Conservation (phyloP, 176 grass and related monocot genomes). For the Eremochloa ophiuroides region DNA sequence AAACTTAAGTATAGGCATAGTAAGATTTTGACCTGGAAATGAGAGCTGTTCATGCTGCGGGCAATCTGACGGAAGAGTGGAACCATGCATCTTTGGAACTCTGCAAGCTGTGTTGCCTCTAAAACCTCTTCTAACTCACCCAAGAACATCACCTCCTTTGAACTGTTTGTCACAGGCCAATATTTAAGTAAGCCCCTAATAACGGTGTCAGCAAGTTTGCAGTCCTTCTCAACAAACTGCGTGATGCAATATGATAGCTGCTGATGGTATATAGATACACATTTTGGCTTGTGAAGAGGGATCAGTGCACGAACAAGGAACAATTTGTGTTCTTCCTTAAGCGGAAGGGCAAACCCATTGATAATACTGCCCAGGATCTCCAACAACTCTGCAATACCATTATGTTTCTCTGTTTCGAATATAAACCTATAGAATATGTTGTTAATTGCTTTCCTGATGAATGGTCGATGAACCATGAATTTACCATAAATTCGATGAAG, state of each 20-base stretch:
- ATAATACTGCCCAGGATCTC: slow-evolving; percentile 96
- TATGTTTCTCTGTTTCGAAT: slow-evolving; percentile 93
- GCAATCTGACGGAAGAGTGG: slow-evolving; percentile 74
- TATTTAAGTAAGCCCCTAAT: slow-evolving; percentile 95
- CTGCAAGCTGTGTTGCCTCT: slow-evolving; percentile 84
- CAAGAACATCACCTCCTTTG: slow-evolving; percentile 99
- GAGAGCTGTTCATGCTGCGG: slow-evolving; percentile 77
- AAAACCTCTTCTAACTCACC: slow-evolving; percentile 94
- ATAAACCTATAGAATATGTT: slow-evolving; percentile 98
- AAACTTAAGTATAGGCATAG: slow-evolving; percentile 2
- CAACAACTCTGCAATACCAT: slow-evolving; percentile 86
- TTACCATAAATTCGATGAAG: slow-evolving; percentile 97
- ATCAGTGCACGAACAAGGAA: slow-evolving; percentile 89
- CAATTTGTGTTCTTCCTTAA: slow-evolving; percentile 97
- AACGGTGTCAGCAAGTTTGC: slow-evolving; percentile 88
- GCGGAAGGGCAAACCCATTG: slow-evolving; percentile 90
- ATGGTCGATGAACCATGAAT: slow-evolving; percentile 99
- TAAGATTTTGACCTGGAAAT: slow-evolving; percentile 85
- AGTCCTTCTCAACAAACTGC: slow-evolving; percentile 97
- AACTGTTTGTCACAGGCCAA: slow-evolving; percentile 97
- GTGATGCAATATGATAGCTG: slow-evolving; percentile 92
- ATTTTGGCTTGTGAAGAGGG: slow-evolving; percentile 97
- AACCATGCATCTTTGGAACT: slow-evolving; percentile 91
- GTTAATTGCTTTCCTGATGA: slow-evolving; percentile 94
- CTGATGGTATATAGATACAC: slow-evolving; percentile 82